Base-by-base conservation (phyloP, 2,329 filamentous ascomycete genomes). In the Plenodomus tracheiphilus region DNA sequence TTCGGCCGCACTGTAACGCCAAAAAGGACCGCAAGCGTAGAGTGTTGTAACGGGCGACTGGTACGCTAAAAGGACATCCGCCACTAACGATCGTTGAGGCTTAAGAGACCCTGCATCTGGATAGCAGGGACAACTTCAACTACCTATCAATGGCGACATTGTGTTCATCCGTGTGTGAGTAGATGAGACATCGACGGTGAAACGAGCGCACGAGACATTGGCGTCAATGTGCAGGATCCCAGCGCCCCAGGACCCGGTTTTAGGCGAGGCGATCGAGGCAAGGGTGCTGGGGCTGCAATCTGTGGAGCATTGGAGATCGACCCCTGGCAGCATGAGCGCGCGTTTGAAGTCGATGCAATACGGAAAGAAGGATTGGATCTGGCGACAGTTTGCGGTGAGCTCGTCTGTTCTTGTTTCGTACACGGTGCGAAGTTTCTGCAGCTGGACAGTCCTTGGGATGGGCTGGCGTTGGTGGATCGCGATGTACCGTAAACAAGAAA, bases 221-320 rank as follows among this genome's bases (percentile, higher is more conserved):
- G n/a, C 54, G 56, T 59, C 54, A 57, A 52, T 30, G 34, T 44
- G 51, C 51, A 53, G 54, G 34, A 4, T 21, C 18, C 22, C 39
- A 42, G 39, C 17, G 30, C 15, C 16, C 30, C 37, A 40, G 43
- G 44, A 51, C 34, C 38, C 41, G 22, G 46, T 45, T 48, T 52
- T 49, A 47, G 49, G 56, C 56, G 54, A 59, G 43, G 34, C 32
- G 43, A 53, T 54, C 48, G 48, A 20, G 38, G 44, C 53, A 54
- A 39, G 53, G 53, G 45, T 55, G 39, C 30, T 38, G 36, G 43
- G 39, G 40, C 51, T 36, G 39, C 16, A 19, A 38, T 16, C 38
- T 22, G 22, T 44, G 22, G 45, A 51, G 37, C n/a, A n/a, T n/a
- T n/a, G n/a, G n/a, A n/a, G n/a, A 21, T 19, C 22, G 21, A 20